Base-by-base conservation (phyloP, 1,284 basidiomycete species). In the Cutaneotrichosporon cavernicola region DNA sequence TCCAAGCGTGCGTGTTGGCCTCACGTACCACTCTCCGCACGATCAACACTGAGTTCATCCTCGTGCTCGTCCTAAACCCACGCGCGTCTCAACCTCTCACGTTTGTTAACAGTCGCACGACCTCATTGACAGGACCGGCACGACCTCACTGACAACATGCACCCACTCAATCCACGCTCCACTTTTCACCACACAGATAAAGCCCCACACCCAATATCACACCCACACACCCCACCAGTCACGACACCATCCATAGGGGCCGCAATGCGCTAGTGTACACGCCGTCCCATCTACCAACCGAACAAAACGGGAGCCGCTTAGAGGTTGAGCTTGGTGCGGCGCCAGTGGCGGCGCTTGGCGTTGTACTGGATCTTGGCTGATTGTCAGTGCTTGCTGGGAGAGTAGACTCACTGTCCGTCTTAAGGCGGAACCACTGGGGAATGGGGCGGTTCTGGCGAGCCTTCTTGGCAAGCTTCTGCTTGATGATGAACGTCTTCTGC, bases 351-450 rank as follows among this genome's bases (percentile, higher is more conserved):
- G 72, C 91, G 87, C 85, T 95, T 95, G 74, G 92, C 90, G 83
- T 95, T 95, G 83, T 93, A 94, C 90, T 87, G 73, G 66, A 67
- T 71, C 70, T 72, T 76, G 69, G 68, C 68, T 63, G 66, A 1
- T 30, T 7, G 60, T 61, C 22, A 60, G 58, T 38, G 50, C 16
- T 49, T 38, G 21, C 40, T 31, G 36, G 2, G 18, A 7, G 14
- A 13, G n/a, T 21, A 36, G 21, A 78, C 78, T 73, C 73, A 79
- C 78, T 91, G 82, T 93, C 95, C 74, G 92, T 90, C 87, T 97
- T 97, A 72, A 97, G 85, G 75, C 94, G 92, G 88, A 95, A 97
- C 95, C 94, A 98, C 80, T 96, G 92, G 70, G 94, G 95, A 70
- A 98, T 96, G 72, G 94, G 94, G 80, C 96, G 88, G 87, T 99